Base-by-base conservation (phyloP, 257 asterid species). In the Coffea canephora region DNA sequence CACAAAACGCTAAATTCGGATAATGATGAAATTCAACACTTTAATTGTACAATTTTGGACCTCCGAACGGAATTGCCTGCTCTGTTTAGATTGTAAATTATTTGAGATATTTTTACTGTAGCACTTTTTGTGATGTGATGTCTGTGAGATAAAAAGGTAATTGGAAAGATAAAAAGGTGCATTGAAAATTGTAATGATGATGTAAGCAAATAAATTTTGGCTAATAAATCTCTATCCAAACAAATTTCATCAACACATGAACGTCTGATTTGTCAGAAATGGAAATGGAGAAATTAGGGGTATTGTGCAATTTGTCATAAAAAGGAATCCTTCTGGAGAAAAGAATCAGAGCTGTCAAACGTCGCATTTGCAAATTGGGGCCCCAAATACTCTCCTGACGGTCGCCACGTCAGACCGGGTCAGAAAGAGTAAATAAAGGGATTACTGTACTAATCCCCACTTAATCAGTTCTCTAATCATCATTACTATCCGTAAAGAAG, bases 381-480 rank as follows among this genome's bases (percentile, higher is more conserved):
- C 70, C 65, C 52, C 54, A 10, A 54, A 74, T 1, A 15, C 46
- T 27, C 27, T 27, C 23, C 27, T 41, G 69, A 62, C 15, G 18
- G 36, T 43, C 8, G 36, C 74, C 74, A 70, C 74, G 74, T 70
- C 74, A 70, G 5, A 4, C 21, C 64, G 45, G 36, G 19, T 46
- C 64, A 73, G 65, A 46, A 25, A 73, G 57, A 59, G 52, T 15
- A 27, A 39, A 16, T 19, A 55, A 11, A 7, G 36, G 27, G 9
- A 70, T 31, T 31, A 31, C 34, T 31, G 34, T 31, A 31, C 34
- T 31, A 31, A 31, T 31, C 34, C 34, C 34, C 39, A 36, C 19
- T 52, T 65, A 21, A 68, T 68, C 19, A 41, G 67, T 57, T 67
- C 59, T 74, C 39, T 73, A 80, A 66, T 49, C 72, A 34, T 72